Base-by-base conservation (phyloP, 257 asterid species). In the Orobanche coerulescens region DNA sequence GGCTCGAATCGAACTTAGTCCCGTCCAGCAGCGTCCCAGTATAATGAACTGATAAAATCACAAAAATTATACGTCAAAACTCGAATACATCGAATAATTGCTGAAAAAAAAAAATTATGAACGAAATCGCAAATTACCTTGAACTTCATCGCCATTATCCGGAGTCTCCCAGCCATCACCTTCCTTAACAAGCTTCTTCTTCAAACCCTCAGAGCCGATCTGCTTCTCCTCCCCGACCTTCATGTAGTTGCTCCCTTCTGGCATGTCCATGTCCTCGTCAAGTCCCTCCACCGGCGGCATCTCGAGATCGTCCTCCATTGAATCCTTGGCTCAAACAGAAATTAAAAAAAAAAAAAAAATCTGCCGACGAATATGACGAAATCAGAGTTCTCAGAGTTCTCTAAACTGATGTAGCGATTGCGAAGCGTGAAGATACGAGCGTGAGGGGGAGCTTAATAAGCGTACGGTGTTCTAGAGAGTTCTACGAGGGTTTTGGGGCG, bases 201-300 rank as follows among this genome's bases (percentile, higher is more conserved):
- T 87, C 79, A 84, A 60, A 7, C 93, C 94, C 24, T 74, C 71
- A 4, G 62, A 52, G 13, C 83, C 88, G 67, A 84, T 82, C 73
- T 82, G 91, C 77, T 77, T 84, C 74, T 87, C 94, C 40, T 82
- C 91, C 5, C 95, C 95, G 19, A 80, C 85, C 73, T 87, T 79
- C 75, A 82, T 47, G 62, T 59, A n/a, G 52, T 77, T 65, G 79
- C 71, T 52, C 8, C 67, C 81, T 14, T 76, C 92, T 37, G 83
- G 86, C 67, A 81, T 74, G 64, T 80, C 93, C 83, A 81, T 58
- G 24, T 78, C 86, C 40, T 82, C 86, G n/a, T 79, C 87, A 81
- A 79, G 65, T 7, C 65, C 85, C 37, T 60, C 82, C 0, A 75
- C 42, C 44, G 82, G 54, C 62, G 87, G 79, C 77, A 83, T 81